Percentiles rank a stretch among this genome's conserved stretches.
These are phyloP conservation scores for Domatiomyces catenatus DNA, from an alignment of 2,329 filamentous ascomycete genomes.

Conservation along the genomic window DNA sequence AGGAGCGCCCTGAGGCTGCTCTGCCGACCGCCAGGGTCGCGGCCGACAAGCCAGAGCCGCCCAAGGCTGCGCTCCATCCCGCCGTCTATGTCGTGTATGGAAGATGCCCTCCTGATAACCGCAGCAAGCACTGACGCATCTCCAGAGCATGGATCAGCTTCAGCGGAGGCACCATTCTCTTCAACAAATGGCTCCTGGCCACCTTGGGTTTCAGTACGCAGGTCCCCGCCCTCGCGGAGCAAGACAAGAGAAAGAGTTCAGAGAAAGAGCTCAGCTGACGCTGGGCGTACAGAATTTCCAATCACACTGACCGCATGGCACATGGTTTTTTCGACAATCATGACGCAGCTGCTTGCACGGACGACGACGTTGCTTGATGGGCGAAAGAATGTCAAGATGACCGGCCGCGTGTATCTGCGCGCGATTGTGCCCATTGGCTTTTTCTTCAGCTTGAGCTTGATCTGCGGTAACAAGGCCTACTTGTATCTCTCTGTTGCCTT, in stretches of 20 bases:
- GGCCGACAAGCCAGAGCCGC: slow-evolving; percentile 50
- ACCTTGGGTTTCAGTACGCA: slow-evolving; percentile 43
- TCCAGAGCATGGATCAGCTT: slow-evolving; percentile 76
- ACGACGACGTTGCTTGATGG: slow-evolving; percentile 84
- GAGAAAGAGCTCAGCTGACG: background rate
- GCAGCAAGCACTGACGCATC: background rate
- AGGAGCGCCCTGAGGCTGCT: slow-evolving; percentile 41
- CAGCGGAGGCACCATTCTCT: slow-evolving; percentile 88
- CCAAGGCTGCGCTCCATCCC: slow-evolving; percentile 55
- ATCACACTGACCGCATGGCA: slow-evolving; percentile 75
- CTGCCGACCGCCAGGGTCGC: slow-evolving; percentile 70
- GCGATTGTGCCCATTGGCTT: slow-evolving; percentile 89
- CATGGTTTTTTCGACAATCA: slow-evolving; percentile 76
- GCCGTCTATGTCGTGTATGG: slow-evolving; percentile 63
- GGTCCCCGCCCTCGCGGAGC: background rate
- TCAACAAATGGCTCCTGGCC: slow-evolving; percentile 97
- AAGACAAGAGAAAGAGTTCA: background rate
- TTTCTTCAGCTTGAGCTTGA: slow-evolving; percentile 91
- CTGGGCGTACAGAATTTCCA: slow-evolving; percentile 9
- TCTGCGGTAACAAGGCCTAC: slow-evolving; percentile 92
- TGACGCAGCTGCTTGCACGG: slow-evolving; percentile 84
- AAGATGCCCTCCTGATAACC: background rate
- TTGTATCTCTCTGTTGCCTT: slow-evolving; percentile 91
- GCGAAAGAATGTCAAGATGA: slow-evolving; percentile 95
- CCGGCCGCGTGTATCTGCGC: slow-evolving; percentile 75